Evolutionary conservation across 2,329 filamentous ascomycete genomes (phyloP), one percentile per base, ranked within the genome.

Genomic region (Colletotrichum musicola): DNA sequence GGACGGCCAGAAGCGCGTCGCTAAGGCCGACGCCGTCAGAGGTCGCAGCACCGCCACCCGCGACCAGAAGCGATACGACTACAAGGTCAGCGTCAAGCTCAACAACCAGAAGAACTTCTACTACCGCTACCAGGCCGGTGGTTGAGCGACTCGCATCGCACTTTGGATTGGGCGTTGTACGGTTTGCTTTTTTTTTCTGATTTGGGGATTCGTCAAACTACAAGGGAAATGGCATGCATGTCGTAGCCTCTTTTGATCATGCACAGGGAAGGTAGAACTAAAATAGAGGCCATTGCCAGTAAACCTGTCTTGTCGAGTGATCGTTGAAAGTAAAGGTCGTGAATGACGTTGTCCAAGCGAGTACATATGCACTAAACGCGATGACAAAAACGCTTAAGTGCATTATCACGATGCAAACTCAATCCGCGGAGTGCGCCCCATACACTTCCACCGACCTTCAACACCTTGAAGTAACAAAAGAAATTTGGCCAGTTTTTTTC

Each of bases 51-150:
- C 88, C 65, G 89, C 90, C 73, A 85, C 91, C 71, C 84, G 88
- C 59, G 85, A 88, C 30, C 83, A 86, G 71, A 89, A 87, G 75
- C 85, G 86, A 71, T 90, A 90, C 73, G 87, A 92, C 71, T 86
- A 94, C 75, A 91, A 95, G 76, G 92, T 89, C 83, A 88, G 88
- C 75, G 86, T 83, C 69, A 97, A 97, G 81, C 85, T 83, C 69
- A 97, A 98, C 81, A 87, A 87, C 84, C 93, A 97, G 79, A 86
- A 88, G 77, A 83, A 82, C 73, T 88, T 86, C 79, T 86, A 86
- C 76, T 86, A 86, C 81, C 84, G 79, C 60, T 83, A 82, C 72
- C 75, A 80, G 70, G 77, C 77, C 62, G 82, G 82, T 77, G 82
- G 82, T 79, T 84, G 79, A 76, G 66, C 62, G 50, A 55, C 53